These are phyloP conservation scores for Ogataea populi-albae DNA, from an alignment of 805 yeast species.

Conservation along the genomic window DNA sequence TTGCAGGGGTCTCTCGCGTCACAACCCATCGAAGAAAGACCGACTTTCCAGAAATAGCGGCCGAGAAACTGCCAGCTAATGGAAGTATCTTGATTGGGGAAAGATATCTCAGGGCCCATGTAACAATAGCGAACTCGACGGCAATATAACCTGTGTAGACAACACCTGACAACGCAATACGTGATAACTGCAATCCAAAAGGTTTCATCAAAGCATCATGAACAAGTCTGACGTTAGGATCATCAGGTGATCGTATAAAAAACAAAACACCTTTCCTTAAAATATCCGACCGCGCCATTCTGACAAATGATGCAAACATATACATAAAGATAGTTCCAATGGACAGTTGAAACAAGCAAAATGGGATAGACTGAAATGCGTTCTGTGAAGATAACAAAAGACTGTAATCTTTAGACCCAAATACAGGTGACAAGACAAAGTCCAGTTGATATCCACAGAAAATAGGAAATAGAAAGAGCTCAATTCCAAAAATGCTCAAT, in stretches of 20 bases:
- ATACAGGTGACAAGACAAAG: conserved; percentile 60
- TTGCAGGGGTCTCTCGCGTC: conserved; percentile 1
- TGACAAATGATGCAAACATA: conserved; percentile 78
- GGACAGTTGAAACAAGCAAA: conserved; percentile 46
- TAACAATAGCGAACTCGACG: conserved; percentile 68
- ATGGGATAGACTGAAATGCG: conserved; percentile 1
- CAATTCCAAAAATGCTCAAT: conserved; percentile 68
- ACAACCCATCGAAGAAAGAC: not conserved
- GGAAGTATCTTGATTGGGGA: conserved; percentile 33
- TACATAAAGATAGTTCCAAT: conserved; percentile 80
- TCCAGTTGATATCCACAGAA: conserved; percentile 81
- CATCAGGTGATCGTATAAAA: conserved; percentile 92
- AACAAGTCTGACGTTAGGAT: conserved; percentile 80
- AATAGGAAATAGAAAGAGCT: conserved; percentile 80
- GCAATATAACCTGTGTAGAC: conserved; percentile 73
- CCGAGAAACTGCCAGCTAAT: conserved; percentile 1
- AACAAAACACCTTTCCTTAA: conserved; percentile 86
- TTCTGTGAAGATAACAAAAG: conserved; percentile 4
- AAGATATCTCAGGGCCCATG: conserved; percentile 44
- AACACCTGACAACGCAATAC: conserved; percentile 68
- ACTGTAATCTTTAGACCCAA: conserved; percentile 23
- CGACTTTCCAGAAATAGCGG: not conserved
- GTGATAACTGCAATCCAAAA: conserved; percentile 63
- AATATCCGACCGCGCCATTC: conserved; percentile 70
- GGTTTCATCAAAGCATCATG: conserved; percentile 86